A percentile compares a stretch with the other conserved stretches of the same genome.
These are phyloP conservation scores for Canavalia ensiformis DNA, from an alignment of 306 rosid species.

Conservation along the genomic window DNA sequence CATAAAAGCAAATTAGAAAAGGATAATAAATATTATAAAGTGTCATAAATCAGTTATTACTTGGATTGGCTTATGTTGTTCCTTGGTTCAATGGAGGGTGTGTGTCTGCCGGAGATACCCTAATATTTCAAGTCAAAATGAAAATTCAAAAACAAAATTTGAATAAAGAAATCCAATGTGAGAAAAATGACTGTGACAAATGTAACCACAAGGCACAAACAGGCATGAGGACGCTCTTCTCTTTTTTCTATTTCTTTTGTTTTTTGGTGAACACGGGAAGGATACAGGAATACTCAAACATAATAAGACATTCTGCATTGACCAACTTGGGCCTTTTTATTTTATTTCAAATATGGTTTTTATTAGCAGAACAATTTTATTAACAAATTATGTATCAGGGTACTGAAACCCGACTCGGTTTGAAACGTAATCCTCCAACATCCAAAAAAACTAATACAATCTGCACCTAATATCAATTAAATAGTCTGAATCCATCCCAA, in stretches of 20 bases:
- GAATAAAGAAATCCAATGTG: not conserved
- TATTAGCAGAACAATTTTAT: too few relatives aligned
- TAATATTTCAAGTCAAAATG: not conserved
- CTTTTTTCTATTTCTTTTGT: too few relatives aligned
- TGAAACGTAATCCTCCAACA: too few relatives aligned
- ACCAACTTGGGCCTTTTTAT: not conserved
- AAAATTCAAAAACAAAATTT: slow-evolving; percentile 10
- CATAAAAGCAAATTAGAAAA: not conserved
- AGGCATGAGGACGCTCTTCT: too few relatives aligned
- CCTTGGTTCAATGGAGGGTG: not conserved
- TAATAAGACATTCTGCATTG: not conserved
- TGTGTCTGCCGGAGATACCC: not conserved
- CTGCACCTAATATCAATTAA: too few relatives aligned
- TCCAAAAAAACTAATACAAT: too few relatives aligned
- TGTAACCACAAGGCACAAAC: not conserved
- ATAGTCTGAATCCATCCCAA: too few relatives aligned
- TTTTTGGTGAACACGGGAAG: not conserved
- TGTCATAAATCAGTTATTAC: not conserved
- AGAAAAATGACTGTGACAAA: not conserved
- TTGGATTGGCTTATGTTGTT: not conserved
- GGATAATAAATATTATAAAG: not conserved
- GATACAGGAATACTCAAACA: not conserved
- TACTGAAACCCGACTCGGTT: too few relatives aligned
- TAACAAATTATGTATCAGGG: too few relatives aligned
- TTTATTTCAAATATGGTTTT: not conserved